phyloP scores from a whole-genome alignment of 306 rosid genomes.

The Cucumis hystrix region DNA sequence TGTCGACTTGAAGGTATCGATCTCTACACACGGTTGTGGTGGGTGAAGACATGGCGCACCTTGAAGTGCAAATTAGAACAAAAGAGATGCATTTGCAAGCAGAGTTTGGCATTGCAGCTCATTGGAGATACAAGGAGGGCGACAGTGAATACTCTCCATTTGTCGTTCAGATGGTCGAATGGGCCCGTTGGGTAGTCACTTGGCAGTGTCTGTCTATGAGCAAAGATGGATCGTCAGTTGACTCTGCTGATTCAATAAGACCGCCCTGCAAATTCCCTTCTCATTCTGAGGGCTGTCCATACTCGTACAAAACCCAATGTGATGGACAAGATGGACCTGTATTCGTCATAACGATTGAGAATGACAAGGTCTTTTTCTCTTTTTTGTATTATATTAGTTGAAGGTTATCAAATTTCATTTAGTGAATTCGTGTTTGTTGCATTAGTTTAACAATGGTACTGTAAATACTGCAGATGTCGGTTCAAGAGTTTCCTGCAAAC shows the following conservation, averaged over 20 bases:
- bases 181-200: constrained; percentile 95
- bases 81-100: constrained; percentile 95
- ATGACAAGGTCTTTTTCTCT: constrained; percentile 55
- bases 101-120: constrained; percentile 96
- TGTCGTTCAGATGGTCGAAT: constrained; percentile 94
- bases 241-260: constrained; percentile 37
- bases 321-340: constrained; percentile 64
- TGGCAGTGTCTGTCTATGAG: constrained; percentile 97
- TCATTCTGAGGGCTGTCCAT: constrained; percentile 75
- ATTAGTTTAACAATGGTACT: background rate
- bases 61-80: constrained; percentile 91
- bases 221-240: constrained; percentile 46
- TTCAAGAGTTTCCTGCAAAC: constrained; percentile 69
- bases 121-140: constrained; percentile 98
- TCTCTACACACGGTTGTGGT: constrained; percentile 85
- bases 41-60: constrained; percentile 60
- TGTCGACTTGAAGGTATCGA: constrained; percentile 41
- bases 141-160: constrained; percentile 71
- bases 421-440: background rate
- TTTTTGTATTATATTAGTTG: background rate
- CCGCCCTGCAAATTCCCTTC: constrained; percentile 85
- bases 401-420: background rate
- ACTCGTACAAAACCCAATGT: constrained; percentile 50
- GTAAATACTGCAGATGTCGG: constrained; percentile 64
- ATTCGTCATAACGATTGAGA: constrained; percentile 68